Conservation (phyloP, 768 basidiomycete genomes). For the Kwoniella dejecticola region DNA sequence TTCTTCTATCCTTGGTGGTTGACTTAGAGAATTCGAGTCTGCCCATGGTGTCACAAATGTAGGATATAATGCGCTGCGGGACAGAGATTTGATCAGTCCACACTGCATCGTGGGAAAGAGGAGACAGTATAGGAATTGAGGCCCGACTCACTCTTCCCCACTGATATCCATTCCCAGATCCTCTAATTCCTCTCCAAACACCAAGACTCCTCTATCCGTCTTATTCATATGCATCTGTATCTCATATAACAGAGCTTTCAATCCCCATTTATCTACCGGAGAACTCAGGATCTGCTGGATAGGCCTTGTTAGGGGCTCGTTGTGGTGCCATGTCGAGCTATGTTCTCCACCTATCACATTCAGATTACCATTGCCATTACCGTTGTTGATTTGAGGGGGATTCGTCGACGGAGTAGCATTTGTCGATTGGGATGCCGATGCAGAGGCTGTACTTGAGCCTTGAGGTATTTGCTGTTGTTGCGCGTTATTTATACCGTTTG, state of each 20-base stretch:
- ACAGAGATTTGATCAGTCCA: too few relatives aligned
- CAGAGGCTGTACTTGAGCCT: background rate
- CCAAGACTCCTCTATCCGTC: constrained; percentile 78
- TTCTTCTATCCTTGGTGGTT: constrained; percentile 67
- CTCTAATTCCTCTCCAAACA: constrained; percentile 86
- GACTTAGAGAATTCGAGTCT: constrained; percentile 66
- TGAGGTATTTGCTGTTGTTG: constrained; percentile 9
- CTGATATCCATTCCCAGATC: constrained; percentile 90
- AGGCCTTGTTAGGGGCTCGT: constrained; percentile 58
- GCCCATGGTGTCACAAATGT: constrained; percentile 97
- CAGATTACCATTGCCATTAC: background rate
- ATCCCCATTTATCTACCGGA: constrained; percentile 93
- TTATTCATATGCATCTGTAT: constrained; percentile 69
- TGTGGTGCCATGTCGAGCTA: constrained; percentile 32
- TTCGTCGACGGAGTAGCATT: constrained; percentile 41
- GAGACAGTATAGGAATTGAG: too few relatives aligned
- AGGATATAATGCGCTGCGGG: constrained; percentile 74
- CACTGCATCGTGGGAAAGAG: background rate
- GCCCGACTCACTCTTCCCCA: constrained; percentile 73
- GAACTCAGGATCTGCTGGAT: constrained; percentile 89
- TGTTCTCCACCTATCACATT: background rate
- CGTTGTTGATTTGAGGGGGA: constrained; percentile 21
- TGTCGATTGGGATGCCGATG: constrained; percentile 35
- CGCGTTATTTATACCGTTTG: constrained; percentile 14
- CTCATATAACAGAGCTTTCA: constrained; percentile 72